phyloP scores from a whole-genome alignment of 75 land plant species.

The Larix kaempferi region DNA sequence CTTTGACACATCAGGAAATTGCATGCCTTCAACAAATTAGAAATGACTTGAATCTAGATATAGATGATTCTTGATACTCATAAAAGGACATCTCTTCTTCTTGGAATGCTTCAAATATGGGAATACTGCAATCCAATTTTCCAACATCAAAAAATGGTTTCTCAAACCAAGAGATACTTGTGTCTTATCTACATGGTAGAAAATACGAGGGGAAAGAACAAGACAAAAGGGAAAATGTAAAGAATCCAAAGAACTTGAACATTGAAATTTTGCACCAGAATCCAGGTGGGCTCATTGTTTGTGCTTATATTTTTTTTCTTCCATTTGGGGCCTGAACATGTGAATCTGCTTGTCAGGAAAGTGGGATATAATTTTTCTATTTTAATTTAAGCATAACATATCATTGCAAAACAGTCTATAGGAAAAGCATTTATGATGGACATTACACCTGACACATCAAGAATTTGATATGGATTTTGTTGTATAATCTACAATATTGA shows the following conservation, averaged over 20 bases:
- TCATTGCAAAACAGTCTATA: not conserved
- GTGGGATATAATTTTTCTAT: not conserved
- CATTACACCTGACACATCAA: not conserved
- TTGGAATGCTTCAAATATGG: constrained; percentile 8
- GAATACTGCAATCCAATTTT: not conserved
- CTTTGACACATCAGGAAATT: constrained; percentile 25
- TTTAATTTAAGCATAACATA: not conserved
- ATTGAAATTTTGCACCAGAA: constrained; percentile 12
- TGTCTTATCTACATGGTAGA: not conserved
- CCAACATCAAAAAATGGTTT: not conserved
- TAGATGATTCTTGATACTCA: constrained; percentile 17
- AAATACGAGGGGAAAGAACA: not conserved
- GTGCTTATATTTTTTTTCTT: not conserved
- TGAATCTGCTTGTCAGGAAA: not conserved
- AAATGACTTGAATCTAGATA: constrained; percentile 53
- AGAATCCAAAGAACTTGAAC: constrained; percentile 5
- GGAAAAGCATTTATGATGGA: not conserved
- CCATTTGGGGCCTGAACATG: not conserved
- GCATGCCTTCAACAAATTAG: constrained; percentile 42
- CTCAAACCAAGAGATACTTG: constrained; percentile 1
- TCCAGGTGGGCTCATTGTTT: not conserved
- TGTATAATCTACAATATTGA: not conserved
- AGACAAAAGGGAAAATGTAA: not conserved
- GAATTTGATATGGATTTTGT: not conserved
- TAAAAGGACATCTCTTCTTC: not conserved